Evolutionary conservation across 2,329 filamentous ascomycete species (phyloP).

Genomic region (Fusarium devonianum): DNA sequence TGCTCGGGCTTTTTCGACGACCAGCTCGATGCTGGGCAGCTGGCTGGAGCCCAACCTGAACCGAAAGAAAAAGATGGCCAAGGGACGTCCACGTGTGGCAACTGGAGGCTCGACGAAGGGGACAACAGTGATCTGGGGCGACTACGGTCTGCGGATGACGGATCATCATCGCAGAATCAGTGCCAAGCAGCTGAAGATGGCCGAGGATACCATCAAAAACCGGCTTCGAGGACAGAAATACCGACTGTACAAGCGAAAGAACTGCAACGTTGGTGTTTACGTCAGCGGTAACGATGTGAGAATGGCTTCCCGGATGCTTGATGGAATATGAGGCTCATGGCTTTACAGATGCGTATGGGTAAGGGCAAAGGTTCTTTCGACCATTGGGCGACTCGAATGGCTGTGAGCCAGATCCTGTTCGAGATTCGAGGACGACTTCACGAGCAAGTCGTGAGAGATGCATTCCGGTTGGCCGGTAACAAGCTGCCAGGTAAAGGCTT

Average conservation of each 20-base stretch:
- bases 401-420: constrained; percentile 90
- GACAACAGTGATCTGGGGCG: constrained; percentile 95
- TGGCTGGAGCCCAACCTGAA: constrained; percentile 84
- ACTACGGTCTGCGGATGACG: constrained; percentile 91
- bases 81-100: constrained; percentile 85
- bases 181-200: constrained; percentile 84
- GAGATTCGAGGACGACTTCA: constrained; percentile 92
- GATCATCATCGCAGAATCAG: constrained; percentile 94
- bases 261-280: constrained; percentile 94
- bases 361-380: constrained; percentile 99
- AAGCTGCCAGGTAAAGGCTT: constrained; percentile 82
- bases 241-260: constrained; percentile 87
- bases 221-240: constrained; percentile 91
- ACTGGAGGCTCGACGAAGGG: constrained; percentile 92
- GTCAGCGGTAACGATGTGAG: constrained; percentile 89
- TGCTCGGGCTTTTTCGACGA: constrained; percentile 76
- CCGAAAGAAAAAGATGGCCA: constrained; percentile 87
- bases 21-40: constrained; percentile 63
- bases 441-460: constrained; percentile 93
- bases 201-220: constrained; percentile 91
- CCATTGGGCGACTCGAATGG: constrained; percentile 90
- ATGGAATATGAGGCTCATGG: constrained; percentile 28
- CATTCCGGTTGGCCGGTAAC: constrained; percentile 90
- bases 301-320: constrained; percentile 10
- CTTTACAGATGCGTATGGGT: constrained; percentile 84